A percentile compares a stretch with the other conserved stretches of the same genome.
These are phyloP conservation scores for Ceratocystis lukuohia DNA, from an alignment of 2,329 filamentous ascomycete genomes.

Conservation along the genomic window DNA sequence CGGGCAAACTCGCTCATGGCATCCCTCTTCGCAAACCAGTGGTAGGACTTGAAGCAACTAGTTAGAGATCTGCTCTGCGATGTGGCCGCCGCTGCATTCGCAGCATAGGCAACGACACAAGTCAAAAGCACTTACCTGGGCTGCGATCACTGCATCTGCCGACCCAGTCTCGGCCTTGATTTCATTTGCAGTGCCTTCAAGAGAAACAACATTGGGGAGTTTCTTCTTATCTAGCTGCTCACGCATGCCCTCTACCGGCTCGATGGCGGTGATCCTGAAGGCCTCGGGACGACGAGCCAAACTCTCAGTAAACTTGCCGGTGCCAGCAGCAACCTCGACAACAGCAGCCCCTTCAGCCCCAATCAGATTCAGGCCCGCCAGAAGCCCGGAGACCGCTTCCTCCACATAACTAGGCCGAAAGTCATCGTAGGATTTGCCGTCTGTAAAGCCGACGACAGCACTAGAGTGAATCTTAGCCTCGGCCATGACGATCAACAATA, in stretches of 20 bases:
- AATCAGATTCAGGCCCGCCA: slow-evolving; percentile 40
- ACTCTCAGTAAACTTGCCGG: slow-evolving; percentile 55
- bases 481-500: slow-evolving; percentile 18
- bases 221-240: slow-evolving; percentile 44
- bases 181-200: slow-evolving; percentile 43
- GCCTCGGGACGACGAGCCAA: slow-evolving; percentile 45
- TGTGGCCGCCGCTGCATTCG: not conserved
- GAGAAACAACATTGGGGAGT: slow-evolving; percentile 40
- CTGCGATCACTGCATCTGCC: slow-evolving; percentile 52
- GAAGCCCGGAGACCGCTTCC: slow-evolving; percentile 44
- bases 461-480: slow-evolving; percentile 37
- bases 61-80: slow-evolving; percentile 14
- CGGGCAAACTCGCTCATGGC: slow-evolving; percentile 54
- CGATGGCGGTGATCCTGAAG: slow-evolving; percentile 47
- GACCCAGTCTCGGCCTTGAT: slow-evolving; percentile 44
- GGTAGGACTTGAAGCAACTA: slow-evolving; percentile 32
- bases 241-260: slow-evolving; percentile 54
- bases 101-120: not conserved
- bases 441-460: slow-evolving; percentile 46
- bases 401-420: slow-evolving; percentile 54
- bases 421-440: slow-evolving; percentile 51
- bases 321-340: slow-evolving; percentile 54
- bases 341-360: slow-evolving; percentile 35
- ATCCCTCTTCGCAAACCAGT: slow-evolving; percentile 38
- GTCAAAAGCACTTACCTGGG: slow-evolving; percentile 43